Base-by-base conservation (phyloP, 345 rosid species). In the Bruguiera gymnorhiza region DNA sequence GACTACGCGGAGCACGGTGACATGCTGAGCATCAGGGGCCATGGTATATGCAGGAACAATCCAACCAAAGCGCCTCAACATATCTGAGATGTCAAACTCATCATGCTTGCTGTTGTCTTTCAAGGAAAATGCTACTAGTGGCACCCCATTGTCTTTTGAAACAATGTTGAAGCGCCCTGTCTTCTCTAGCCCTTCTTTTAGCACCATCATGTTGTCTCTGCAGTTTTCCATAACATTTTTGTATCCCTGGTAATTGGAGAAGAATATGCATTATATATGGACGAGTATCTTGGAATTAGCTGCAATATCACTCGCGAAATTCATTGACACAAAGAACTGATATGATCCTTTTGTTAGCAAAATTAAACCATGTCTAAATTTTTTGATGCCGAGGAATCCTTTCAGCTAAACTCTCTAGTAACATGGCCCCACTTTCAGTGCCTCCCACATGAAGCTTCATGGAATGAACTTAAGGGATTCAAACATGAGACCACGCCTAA, bases 11-110 rank as follows among this genome's bases (percentile, higher is more conserved):
- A 76, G 50, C 8, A 76, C 80, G 0, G 80, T 76, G 4, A 76
- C 51, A 30, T 76, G 80, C 18, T 76, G 73, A 6, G 76, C 80
- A 60, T 76, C 73, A 15, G 80, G 56, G 6, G 80, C 73, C 80
- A 76, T 76, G 67, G 76, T 76, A 51, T 76, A 76, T 16, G 80
- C 80, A 16, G 76, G 80, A 30, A 76, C 80, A 63, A 72, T 71
- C 80, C 80, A 76, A 5, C 80, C 76, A 51, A 67, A 72, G 20
- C 76, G 68, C 54, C 80, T 67, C 32, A 76, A 63, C 73, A 71
- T 39, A 16, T 76, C 80, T 1, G 76, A 72, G 6, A 76, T 64
- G 64, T 72, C 80, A 31, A 76, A 72, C 55, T 76, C 80, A 4
- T 63, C 68, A 29, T 76, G 80, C 34, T 3, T 1, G 27, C 69